These are phyloP conservation scores for Rosellinia necatrix DNA, from an alignment of 2,329 filamentous ascomycete genomes.

Conservation along the genomic window DNA sequence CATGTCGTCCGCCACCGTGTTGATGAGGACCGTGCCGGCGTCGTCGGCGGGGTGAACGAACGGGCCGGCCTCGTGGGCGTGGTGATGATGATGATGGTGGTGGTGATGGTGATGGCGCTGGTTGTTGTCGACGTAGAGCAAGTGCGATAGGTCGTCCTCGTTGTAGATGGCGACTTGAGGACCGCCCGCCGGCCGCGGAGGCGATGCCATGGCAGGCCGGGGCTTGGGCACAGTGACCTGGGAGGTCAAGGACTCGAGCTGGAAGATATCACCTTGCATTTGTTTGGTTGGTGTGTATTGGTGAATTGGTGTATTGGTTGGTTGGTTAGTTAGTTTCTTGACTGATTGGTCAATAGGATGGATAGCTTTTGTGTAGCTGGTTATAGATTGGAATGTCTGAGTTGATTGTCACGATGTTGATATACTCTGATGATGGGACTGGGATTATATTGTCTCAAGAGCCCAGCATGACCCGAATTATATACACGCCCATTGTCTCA, in stretches of 20 bases:
- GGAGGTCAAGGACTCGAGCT: conserved; percentile 32
- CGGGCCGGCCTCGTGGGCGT: conserved; percentile 2
- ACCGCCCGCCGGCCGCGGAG: conserved; percentile 2
- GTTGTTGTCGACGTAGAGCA: conserved; percentile 35
- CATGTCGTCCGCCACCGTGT: conserved; percentile 28
- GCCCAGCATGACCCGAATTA: conserved; percentile 11
- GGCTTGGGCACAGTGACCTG: conserved; percentile 20
- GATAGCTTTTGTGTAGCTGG: conserved; percentile 2
- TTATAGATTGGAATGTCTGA: conserved; percentile 9
- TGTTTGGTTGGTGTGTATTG: conserved; percentile 1
- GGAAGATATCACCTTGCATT: conserved; percentile 41
- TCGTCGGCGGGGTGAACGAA: conserved; percentile 26
- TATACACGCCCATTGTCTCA: conserved; percentile 17
- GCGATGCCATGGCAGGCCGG: conserved; percentile 9
- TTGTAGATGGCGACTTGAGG: conserved; percentile 38
- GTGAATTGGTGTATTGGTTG: conserved; percentile 8
- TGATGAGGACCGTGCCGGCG: conserved; percentile 33
- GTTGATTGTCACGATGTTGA: conserved; percentile 15
- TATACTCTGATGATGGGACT: conserved; percentile 21
- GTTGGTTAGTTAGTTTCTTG: conserved; percentile 13
- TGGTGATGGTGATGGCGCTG: conserved; percentile 28
- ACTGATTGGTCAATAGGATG: conserved; percentile 5
- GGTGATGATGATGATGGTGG: conserved; percentile 13
- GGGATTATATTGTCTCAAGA: conserved; percentile 3
- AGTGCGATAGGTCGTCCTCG: conserved; percentile 40